Percentiles rank a stretch among this genome's conserved stretches.
phyloP scores from a whole-genome alignment of 352 stramenopile genomes.

The Achlya hypogyna region DNA sequence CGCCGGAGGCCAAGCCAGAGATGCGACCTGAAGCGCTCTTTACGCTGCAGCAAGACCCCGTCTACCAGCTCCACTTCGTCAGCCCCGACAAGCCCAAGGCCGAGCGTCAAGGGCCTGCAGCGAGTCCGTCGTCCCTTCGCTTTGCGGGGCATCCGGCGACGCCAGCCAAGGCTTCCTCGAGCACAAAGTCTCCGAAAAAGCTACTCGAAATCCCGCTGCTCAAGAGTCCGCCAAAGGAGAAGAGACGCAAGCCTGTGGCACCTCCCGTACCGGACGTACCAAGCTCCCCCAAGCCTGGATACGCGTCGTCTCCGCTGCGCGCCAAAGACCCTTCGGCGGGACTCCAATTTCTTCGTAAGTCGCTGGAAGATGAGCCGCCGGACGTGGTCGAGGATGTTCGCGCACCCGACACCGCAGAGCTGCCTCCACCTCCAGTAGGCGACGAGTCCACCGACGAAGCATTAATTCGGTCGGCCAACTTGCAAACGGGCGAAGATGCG shows the following conservation, averaged over 20 bases:
- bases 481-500: conserved; percentile 75
- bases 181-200: conserved; percentile 7
- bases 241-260: not conserved
- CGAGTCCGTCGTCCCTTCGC: not conserved
- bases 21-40: not conserved
- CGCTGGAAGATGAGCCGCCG: not conserved
- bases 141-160: conserved; percentile 4
- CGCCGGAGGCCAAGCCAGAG: not conserved
- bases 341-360: conserved; percentile 14
- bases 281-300: not conserved
- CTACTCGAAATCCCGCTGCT: conserved; percentile 8
- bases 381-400: not conserved
- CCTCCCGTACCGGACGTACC: not conserved
- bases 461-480: conserved; percentile 8
- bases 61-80: conserved; percentile 17
- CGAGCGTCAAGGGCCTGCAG: not conserved
- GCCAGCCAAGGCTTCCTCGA: not conserved
- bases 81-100: not conserved
- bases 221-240: conserved; percentile 19
- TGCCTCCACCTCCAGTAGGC: not conserved
- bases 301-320: not conserved
- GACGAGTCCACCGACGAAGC: conserved; percentile 17
- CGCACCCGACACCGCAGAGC: not conserved
- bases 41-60: not conserved
- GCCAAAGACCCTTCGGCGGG: conserved; percentile 4